Base-by-base conservation (phyloP, 2,329 filamentous ascomycete genomes). In the Magnaporthiopsis poae region DNA sequence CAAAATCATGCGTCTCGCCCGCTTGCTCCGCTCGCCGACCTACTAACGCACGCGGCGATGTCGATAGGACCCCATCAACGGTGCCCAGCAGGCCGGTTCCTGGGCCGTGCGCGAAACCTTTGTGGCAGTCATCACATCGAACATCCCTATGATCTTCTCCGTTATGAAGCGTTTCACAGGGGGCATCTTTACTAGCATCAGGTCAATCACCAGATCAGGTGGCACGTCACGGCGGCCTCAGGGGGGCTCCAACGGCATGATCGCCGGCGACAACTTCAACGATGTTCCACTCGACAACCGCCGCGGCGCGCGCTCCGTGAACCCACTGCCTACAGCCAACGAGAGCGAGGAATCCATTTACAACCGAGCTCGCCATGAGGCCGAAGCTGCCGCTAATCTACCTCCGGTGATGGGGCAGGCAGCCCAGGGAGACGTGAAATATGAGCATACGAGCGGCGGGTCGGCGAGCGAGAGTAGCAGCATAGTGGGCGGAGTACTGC, bases 51-150 rank as follows among this genome's bases (percentile, higher is more conserved):
- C 25, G n/a, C 33, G 21, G 21, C 31, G 7, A 2, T 1, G 27
- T 35, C 56, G 64, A 25, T 66, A 75, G 73, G 75, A 79, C 68
- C 74, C 74, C 25, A 61, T 75, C 36, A 74, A 75, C 39, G 77
- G 77, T 39, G 77, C 77, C 25, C 72, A 78, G 61, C 70, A 76
- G 31, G 73, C 74, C 64, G 78, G 76, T 5, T 76, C 75, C 21
- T 80, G 79, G 78, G 77, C 76, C 25, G 68, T 68, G 21, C 70
- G 71, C 62, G 71, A 72, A 67, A 71, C 71, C 2, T 72, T 72
- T 66, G 69, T 72, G 25, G 71, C 70, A 56, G 70, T 72, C 62
- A 67, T 72, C 29, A 71, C 70, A 5, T 70, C 71, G 61, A 71
- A 71, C 62, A 65, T 66, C 59, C 70, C 69, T 65, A 71, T 72